A percentile compares a stretch with the other conserved stretches of the same genome.
Evolutionary conservation across 2,329 filamentous ascomycete genomes (phyloP).

Genomic region (Colletotrichum sp.): DNA sequence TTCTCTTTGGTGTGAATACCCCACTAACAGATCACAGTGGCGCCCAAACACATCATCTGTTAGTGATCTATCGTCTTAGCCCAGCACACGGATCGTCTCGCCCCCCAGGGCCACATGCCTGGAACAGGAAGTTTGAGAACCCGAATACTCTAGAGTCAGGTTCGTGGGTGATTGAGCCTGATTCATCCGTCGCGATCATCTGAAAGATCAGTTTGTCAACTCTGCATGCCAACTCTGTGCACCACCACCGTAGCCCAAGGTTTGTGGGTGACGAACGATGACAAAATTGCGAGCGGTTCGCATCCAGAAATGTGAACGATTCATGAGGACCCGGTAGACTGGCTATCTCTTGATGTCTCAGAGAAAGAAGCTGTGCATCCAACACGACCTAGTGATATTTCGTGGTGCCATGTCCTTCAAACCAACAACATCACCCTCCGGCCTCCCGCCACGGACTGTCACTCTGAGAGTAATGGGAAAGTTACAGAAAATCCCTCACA

Average conservation of each 20-base stretch:
- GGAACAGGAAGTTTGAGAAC: conserved; percentile 18
- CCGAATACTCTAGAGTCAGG: conserved; percentile 5
- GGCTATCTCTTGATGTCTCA: neutral
- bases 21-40: neutral
- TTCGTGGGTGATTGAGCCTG: neutral
- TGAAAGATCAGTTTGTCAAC: neutral
- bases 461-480: neutral
- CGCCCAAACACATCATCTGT: neutral
- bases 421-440: neutral
- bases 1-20: neutral
- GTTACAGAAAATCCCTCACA: neutral
- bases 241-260: neutral
- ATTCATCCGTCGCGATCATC: conserved; percentile 1
- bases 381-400: neutral
- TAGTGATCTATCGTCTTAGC: neutral
- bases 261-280: neutral
- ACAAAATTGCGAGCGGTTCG: neutral
- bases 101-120: neutral
- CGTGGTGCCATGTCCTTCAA: neutral
- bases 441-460: neutral
- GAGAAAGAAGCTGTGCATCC: neutral
- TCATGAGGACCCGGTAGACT: neutral
- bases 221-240: neutral
- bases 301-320: neutral
- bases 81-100: neutral